A percentile compares a stretch with the other conserved stretches of the same genome.
Conservation (phyloP, 2,329 filamentous ascomycete species). For the Cladosporium halotolerans region DNA sequence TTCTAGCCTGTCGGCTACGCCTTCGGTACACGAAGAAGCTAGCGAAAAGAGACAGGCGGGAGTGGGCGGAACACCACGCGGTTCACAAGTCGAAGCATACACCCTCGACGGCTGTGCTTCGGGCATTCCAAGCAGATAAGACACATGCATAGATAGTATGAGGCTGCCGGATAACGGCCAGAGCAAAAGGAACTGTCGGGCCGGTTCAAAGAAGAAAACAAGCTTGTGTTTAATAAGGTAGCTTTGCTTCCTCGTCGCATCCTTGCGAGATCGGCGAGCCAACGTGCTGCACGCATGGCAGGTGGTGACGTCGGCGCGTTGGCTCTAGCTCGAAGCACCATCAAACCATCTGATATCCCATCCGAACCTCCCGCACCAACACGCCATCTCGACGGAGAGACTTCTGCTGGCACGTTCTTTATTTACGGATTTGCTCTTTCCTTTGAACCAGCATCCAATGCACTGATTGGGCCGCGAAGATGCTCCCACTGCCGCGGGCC, state of each 20-base stretch:
- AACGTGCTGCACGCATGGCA: neutral
- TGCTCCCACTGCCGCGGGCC: conserved; percentile 9
- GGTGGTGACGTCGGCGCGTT: neutral
- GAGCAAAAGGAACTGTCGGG: too few relatives aligned
- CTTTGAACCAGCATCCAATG: neutral
- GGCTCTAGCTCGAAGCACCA: neutral
- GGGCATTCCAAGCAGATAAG: too few relatives aligned
- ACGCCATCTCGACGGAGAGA: neutral
- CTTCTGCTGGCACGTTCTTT: neutral
- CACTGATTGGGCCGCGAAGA: conserved; percentile 1
- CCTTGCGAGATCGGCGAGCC: conserved; percentile 4
- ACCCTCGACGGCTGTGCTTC: too few relatives aligned
- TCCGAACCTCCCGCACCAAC: neutral
- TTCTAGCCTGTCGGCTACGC: too few relatives aligned
- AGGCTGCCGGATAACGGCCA: too few relatives aligned
- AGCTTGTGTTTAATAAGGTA: neutral
- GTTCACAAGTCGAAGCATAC: too few relatives aligned
- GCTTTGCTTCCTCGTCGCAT: neutral
- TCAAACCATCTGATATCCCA: neutral
- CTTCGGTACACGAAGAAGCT: too few relatives aligned
- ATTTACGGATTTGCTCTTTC: neutral
- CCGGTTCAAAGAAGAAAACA: neutral
- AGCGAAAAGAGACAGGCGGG: too few relatives aligned
- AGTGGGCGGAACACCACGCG: too few relatives aligned
- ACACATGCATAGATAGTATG: too few relatives aligned